Base-by-base conservation (phyloP, 169 alveolate genomes). In the Plasmodium reichenowi region DNA sequence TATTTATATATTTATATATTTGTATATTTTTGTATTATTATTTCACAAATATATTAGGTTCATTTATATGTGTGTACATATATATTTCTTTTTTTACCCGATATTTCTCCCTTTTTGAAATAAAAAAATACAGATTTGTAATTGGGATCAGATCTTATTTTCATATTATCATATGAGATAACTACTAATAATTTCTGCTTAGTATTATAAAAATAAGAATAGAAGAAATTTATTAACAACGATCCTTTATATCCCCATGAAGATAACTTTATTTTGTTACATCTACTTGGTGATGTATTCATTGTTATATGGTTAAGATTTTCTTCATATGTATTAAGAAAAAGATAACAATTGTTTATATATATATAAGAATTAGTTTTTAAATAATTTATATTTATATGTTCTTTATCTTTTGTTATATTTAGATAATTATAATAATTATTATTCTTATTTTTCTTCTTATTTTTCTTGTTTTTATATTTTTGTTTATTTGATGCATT, bases 131-230 rank as follows among this genome's bases (percentile, higher is more conserved):
- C 60, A 24, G 38, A 56, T 60, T 83, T 83, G 32, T 72, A 47
- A 43, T 59, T 24, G 0, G 38, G 24, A n/a, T 68, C 85, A 6
- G 15, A 12, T 4, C 29, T 24, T 62, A 83, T 60, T 60, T 68
- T 67, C n/a, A 83, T 47, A 22, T 62, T 48, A 45, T 83, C 85
- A 72, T 68, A 83, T 15, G 85, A 83, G 10, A 83, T 1, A 10
- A 83, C 91, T 20, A 83, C 56, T 48, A 83, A 83, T 47, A 83
- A 32, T 50, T 83, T 58, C 26, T 83, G 68, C 8, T 83, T 58
- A 10, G 74, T 83, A 17, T 83, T 83, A 62, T 83, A 83, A 54
- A 83, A 83, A 62, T 83, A 83, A 6, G 64, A 80, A 56, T 83
- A 83, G 26, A 83, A 83, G 15, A 83, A 38, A 47, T 83, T 83